phyloP scores from a whole-genome alignment of 2,329 filamentous ascomycete genomes.

The Clonostachys byssicola region DNA sequence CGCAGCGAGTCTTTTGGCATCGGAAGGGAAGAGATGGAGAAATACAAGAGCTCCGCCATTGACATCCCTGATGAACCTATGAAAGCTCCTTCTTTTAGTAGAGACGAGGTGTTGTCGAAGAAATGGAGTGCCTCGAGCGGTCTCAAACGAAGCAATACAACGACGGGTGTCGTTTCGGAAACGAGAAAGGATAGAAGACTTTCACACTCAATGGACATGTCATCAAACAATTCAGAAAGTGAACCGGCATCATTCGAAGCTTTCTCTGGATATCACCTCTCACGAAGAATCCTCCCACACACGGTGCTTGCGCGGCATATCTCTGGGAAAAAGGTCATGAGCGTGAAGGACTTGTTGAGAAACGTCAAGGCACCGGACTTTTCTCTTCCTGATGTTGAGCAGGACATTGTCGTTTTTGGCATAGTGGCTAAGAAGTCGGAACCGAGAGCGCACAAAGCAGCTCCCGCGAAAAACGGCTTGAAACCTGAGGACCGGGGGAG shows the following conservation, averaged over 20 bases:
- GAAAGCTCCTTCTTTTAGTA: conserved; percentile 50
- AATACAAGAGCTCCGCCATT: conserved; percentile 52
- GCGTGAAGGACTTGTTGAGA: conserved; percentile 75
- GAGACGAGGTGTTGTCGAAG: conserved; percentile 55
- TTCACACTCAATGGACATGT: conserved; percentile 1
- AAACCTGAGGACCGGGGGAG: conserved; percentile 63
- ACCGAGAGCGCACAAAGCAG: conserved; percentile 57
- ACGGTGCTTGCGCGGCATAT: conserved; percentile 74
- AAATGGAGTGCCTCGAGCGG: conserved; percentile 10
- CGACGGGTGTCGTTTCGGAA: conserved; percentile 17
- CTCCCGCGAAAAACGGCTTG: conserved; percentile 33
- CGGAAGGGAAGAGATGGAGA: conserved; percentile 52
- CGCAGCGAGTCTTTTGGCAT: conserved; percentile 55
- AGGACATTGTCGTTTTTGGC: conserved; percentile 85
- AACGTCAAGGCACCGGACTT: conserved; percentile 80
- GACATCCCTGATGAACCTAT: conserved; percentile 45
- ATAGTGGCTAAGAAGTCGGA: conserved; percentile 87
- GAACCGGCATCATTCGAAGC: conserved; percentile 65
- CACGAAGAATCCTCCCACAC: conserved; percentile 79
- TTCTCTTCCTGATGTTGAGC: conserved; percentile 74
- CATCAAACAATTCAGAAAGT: conserved; percentile 10
- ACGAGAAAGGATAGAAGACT: conserved; percentile 2
- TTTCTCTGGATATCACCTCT: conserved; percentile 81
- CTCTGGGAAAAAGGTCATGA: conserved; percentile 70
- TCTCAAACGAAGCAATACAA: conserved; percentile 38